phyloP scores from a whole-genome alignment of 768 basidiomycete genomes.

The Termitomyces sp. region DNA sequence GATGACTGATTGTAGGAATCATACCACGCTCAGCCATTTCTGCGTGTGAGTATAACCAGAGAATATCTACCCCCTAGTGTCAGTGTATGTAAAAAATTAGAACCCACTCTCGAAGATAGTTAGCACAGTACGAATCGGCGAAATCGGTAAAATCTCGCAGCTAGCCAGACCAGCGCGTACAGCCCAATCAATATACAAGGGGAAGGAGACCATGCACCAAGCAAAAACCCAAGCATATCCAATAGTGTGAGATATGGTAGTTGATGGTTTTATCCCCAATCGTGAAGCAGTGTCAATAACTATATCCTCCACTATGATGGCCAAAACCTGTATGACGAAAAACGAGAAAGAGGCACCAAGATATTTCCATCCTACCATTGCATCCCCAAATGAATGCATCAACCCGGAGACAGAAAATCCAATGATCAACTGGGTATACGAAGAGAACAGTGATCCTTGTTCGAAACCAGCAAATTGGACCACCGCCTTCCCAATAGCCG shows the following conservation, averaged over 20 bases:
- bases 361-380: slow-evolving; percentile 14
- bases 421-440: slow-evolving; percentile 18
- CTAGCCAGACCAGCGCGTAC: slow-evolving; percentile 4
- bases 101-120: not conserved
- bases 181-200: slow-evolving; percentile 9
- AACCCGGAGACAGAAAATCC: slow-evolving; percentile 23
- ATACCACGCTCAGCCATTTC: no score
- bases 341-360: slow-evolving; percentile 19
- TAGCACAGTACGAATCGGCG: slow-evolving; percentile 1
- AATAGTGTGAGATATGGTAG: not conserved
- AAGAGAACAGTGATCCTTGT: slow-evolving; percentile 15
- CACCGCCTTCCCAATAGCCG: slow-evolving; percentile 14
- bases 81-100: not conserved
- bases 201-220: slow-evolving; percentile 5
- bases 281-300: slow-evolving; percentile 13
- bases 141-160: slow-evolving; percentile 4
- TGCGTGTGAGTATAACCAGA: no score
- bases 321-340: slow-evolving; percentile 23
- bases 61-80: not conserved
- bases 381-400: slow-evolving; percentile 22
- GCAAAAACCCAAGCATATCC: slow-evolving; percentile 7
- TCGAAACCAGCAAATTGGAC: slow-evolving; percentile 9
- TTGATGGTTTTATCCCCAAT: not conserved
- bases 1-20: no score
- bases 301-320: slow-evolving; percentile 23